Evolutionary conservation across 768 basidiomycete genomes (phyloP).

Genomic region (Clavaria fumosa): DNA sequence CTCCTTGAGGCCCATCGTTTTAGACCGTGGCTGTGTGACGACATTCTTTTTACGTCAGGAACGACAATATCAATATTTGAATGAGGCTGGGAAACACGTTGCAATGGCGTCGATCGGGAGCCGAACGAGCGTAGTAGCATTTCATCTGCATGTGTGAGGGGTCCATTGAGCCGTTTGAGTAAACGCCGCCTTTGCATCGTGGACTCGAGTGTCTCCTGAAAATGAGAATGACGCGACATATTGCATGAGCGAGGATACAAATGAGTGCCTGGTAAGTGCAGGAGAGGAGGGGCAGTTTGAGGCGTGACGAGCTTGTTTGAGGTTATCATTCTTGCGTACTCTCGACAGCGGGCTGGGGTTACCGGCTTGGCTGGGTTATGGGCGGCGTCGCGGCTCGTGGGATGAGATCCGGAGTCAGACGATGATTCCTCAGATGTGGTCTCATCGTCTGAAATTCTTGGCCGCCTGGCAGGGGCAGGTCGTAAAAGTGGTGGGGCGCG

Average conservation of each 20-base stretch:
- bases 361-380: slow-evolving; percentile 12
- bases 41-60: slow-evolving; percentile 11
- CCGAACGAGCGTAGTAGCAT: slow-evolving; percentile 30
- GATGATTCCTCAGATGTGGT: slow-evolving; percentile 5
- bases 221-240: slow-evolving; percentile 21
- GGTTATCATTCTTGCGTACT: slow-evolving; percentile 28
- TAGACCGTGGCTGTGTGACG: slow-evolving; percentile 38
- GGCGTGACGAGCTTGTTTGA: slow-evolving; percentile 30
- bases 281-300: slow-evolving; percentile 33
- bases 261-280: slow-evolving; percentile 21
- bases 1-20: slow-evolving; percentile 57
- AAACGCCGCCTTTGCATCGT: slow-evolving; percentile 36
- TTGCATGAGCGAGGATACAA: slow-evolving; percentile 47
- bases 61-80: slow-evolving; percentile 24
- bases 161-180: slow-evolving; percentile 22
- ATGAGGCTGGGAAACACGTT: slow-evolving; percentile 14
- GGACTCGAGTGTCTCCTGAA: slow-evolving; percentile 26
- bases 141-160: slow-evolving; percentile 26
- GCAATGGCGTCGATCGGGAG: slow-evolving; percentile 16
- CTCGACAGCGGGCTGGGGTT: slow-evolving; percentile 19
- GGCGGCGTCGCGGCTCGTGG: slow-evolving; percentile 7
- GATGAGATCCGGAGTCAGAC: slow-evolving; percentile 9
- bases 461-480: slow-evolving; percentile 1
- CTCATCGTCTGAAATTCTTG: slow-evolving; percentile 10
- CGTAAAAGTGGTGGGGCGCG: not conserved